Evolutionary conservation across 2,329 filamentous ascomycete genomes (phyloP), one percentile per base, ranked within the genome.

Genomic region (Ascochyta viciae-villosae): DNA sequence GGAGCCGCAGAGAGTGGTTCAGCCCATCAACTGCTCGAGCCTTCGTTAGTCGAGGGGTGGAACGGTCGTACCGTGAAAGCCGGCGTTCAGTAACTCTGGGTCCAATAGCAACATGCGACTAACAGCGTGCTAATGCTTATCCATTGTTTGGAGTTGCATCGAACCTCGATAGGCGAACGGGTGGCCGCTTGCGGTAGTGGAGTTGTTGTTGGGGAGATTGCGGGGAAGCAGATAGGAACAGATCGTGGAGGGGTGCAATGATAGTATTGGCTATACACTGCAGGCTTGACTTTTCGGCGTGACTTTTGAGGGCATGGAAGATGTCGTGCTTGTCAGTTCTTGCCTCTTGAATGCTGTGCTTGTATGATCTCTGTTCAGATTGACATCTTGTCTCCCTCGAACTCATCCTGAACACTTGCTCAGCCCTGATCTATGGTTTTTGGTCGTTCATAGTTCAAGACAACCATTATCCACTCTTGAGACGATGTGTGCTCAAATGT

Each of bases 131-230:
- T 35, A 31, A 15, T 16, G 24, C 29, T 16, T 38, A 15, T 34
- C n/a, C 47, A n/a, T 15, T 23, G 29, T 50, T 26, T 29, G 37
- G 23, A 3, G 29, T 46, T 56, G 29, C 47, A 47, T 56, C 16
- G 31, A 24, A 12, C 13, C 3, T 22, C 10, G 31, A 23, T 31
- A 37, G 40, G 29, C 29, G 29, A 37, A 22, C 34, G 16, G 5
- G 16, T 23, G 24, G 37, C 47, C 37, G 53, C 33, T 37, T 56
- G 46, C 53, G 37, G 47, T 26, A n/a, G 23, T 38, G 37, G 3
- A 8, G 7, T 13, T 22, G 39, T 49, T 49, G 39, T 45, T 49
- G 34, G 31, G 33, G 27, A 40, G 16, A 39, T 45, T 15, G 52
- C 46, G 52, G 52, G 51, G 51, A 29, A 26, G 26, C 33, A 38